phyloP scores from a whole-genome alignment of 129 eudicot species.

The Flaveria trinervia region DNA sequence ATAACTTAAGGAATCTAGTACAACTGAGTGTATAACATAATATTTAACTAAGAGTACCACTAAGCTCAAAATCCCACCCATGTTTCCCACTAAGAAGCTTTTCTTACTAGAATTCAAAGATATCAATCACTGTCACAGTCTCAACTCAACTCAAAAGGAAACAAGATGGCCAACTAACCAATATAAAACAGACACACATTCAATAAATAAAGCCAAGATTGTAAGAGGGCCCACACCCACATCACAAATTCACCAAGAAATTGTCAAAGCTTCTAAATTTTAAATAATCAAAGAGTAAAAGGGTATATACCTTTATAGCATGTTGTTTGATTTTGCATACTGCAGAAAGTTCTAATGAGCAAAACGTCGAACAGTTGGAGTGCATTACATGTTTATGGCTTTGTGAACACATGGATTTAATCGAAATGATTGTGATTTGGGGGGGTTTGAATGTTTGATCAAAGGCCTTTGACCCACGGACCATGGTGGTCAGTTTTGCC shows the following conservation, averaged over 20 bases:
- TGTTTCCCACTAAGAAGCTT: conserved; percentile 40
- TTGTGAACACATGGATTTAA: not conserved
- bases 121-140: conserved; percentile 11
- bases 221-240: not conserved
- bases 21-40: conserved; percentile 23
- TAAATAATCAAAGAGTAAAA: not conserved
- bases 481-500: no score
- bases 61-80: conserved; percentile 28
- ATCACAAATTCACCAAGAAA: not conserved
- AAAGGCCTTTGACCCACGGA: not conserved
- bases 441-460: not conserved
- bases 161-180: conserved; percentile 4
- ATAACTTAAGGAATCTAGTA: conserved; percentile 32
- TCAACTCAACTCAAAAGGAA: not conserved
- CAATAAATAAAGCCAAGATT: not conserved
- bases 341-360: not conserved
- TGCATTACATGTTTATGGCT: not conserved
- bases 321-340: not conserved
- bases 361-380: not conserved
- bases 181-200: conserved; percentile 5
- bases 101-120: conserved; percentile 19
- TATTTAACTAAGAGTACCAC: conserved; percentile 30
- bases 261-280: not conserved
- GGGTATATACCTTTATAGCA: not conserved
- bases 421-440: not conserved